Percentiles rank a stretch among this genome's conserved stretches.
Evolutionary conservation across 352 stramenopile species (phyloP).

Genomic region (Saprolegnia diclina): DNA sequence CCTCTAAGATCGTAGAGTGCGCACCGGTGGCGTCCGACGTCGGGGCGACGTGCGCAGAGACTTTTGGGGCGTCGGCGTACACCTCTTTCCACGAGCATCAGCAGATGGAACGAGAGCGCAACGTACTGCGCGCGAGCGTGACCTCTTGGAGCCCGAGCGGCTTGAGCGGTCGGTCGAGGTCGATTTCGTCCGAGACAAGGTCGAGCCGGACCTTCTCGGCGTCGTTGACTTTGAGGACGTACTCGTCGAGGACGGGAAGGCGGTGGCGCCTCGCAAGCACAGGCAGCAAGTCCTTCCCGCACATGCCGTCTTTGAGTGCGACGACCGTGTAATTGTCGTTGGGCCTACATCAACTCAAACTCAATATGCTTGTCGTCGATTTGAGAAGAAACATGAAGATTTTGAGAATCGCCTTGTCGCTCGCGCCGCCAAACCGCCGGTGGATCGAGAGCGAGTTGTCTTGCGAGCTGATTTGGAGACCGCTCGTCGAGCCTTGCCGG

Average conservation of each 20-base stretch:
- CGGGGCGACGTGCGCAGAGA: constrained; percentile 53
- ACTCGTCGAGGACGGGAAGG: constrained; percentile 80
- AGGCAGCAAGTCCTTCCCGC: constrained; percentile 72
- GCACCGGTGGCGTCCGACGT: not conserved
- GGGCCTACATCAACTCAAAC: constrained; percentile 37
- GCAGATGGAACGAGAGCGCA: not conserved
- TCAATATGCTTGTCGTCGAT: not conserved
- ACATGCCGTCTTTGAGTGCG: constrained; percentile 69
- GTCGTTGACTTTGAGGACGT: constrained; percentile 86
- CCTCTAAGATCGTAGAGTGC: constrained; percentile 29
- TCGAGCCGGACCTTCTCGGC: constrained; percentile 74
- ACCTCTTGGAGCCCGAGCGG: constrained; percentile 83
- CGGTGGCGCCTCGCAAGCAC: constrained; percentile 86
- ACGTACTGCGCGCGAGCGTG: constrained; percentile 77
- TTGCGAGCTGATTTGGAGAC: not conserved
- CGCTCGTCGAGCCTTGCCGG: not conserved
- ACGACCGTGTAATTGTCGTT: constrained; percentile 88
- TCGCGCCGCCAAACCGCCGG: constrained; percentile 25
- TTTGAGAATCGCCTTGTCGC: constrained; percentile 81
- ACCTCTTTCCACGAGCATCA: constrained; percentile 59
- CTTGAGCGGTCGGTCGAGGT: constrained; percentile 81
- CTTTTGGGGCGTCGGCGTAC: constrained; percentile 77
- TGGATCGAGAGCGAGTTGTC: not conserved
- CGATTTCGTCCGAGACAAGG: constrained; percentile 76
- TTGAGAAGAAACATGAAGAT: constrained; percentile 65